phyloP scores from a whole-genome alignment of 2,329 filamentous ascomycete genomes.

The Gaeumannomyces tritici region DNA sequence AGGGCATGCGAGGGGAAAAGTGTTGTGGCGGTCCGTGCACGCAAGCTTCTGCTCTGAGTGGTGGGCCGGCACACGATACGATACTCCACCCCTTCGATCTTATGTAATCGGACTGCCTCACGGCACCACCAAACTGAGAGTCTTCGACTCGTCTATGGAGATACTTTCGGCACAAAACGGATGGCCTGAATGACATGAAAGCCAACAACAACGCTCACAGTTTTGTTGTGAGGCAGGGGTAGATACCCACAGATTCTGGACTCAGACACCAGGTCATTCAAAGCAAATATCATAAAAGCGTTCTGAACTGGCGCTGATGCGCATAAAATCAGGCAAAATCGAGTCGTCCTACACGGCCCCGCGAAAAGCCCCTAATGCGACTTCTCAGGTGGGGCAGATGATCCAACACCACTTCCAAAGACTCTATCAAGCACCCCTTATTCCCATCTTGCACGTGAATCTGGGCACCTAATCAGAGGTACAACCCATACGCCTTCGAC shows the following conservation, averaged over 20 bases:
- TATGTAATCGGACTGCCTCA: no score
- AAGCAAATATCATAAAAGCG: no score
- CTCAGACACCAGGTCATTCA: no score
- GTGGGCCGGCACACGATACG: neutral
- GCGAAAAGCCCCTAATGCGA: neutral
- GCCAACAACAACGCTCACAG: neutral
- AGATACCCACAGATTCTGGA: no score
- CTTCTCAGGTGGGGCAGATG: neutral
- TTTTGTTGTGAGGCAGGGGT: no score
- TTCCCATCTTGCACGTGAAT: neutral
- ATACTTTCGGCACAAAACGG: no score
- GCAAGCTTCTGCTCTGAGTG: neutral
- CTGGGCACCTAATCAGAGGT: neutral
- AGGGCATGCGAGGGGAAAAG: slow-evolving; percentile 9
- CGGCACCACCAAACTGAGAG: no score
- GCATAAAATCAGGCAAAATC: neutral
- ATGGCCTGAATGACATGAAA: no score
- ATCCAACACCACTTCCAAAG: neutral
- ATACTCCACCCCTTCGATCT: neutral
- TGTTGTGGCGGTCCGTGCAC: slow-evolving; percentile 4
- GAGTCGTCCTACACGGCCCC: neutral
- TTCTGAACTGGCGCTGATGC: no score
- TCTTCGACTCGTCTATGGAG: no score
- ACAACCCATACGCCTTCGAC: neutral
- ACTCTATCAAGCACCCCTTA: slow-evolving; percentile 1